These are phyloP conservation scores for Skeletonema potamos DNA, from an alignment of 108 stramenopile genomes.

Conservation along the genomic window DNA sequence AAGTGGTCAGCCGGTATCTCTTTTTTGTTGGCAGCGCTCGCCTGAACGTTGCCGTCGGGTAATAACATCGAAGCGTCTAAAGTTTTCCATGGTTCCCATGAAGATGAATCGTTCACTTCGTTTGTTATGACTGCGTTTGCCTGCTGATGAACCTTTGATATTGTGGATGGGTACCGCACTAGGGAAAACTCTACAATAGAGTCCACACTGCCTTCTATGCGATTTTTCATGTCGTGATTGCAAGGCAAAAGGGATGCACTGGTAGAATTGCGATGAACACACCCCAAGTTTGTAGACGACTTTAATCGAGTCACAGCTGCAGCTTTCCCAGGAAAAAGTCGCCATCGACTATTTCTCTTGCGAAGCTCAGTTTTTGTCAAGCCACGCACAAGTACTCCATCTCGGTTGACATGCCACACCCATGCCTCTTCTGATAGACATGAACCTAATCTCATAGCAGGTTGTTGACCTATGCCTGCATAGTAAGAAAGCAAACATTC, in stretches of 20 bases:
- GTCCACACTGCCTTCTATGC: not conserved
- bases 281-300: not conserved
- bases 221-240: not conserved
- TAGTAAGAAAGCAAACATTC: slow-evolving; percentile 32
- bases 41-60: not conserved
- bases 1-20: slow-evolving; percentile 16
- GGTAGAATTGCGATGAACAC: slow-evolving; percentile 24
- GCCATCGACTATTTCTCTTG: slow-evolving; percentile 9
- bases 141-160: not conserved
- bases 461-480: not conserved
- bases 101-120: not conserved
- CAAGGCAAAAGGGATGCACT: slow-evolving; percentile 19
- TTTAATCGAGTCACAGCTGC: not conserved
- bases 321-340: not conserved
- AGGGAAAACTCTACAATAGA: slow-evolving; percentile 42
- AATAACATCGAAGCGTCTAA: slow-evolving; percentile 5
- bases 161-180: slow-evolving; percentile 38
- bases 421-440: slow-evolving; percentile 65
- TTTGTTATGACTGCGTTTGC: not conserved
- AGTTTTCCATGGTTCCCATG: slow-evolving; percentile 33
- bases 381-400: slow-evolving; percentile 54
- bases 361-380: slow-evolving; percentile 25
- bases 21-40: not conserved
- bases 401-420: slow-evolving; percentile 62
- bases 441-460: slow-evolving; percentile 44